phyloP scores from a whole-genome alignment of 352 stramenopile genomes.

The Globisporangium nodosum region DNA sequence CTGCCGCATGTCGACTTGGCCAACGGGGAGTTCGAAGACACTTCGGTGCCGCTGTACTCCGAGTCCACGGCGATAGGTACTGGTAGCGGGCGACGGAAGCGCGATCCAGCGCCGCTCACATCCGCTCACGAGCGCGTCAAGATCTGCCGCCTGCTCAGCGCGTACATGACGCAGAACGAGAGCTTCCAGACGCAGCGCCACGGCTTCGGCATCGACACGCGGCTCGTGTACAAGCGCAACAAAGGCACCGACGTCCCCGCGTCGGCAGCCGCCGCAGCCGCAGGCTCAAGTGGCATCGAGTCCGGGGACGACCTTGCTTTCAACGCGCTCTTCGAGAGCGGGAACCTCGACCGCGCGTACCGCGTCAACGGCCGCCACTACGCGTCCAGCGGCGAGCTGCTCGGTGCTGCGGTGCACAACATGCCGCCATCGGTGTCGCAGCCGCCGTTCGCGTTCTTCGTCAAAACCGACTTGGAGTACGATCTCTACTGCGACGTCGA shows the following conservation, averaged over 20 bases:
- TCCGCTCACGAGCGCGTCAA: conserved; percentile 18
- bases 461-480: conserved; percentile 57
- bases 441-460: conserved; percentile 48
- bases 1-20: conserved; percentile 39
- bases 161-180: conserved; percentile 75
- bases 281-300: background rate
- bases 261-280: background rate
- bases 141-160: conserved; percentile 39
- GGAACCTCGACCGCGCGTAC: conserved; percentile 69
- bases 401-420: conserved; percentile 3
- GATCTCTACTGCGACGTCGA: conserved; percentile 73
- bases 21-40: conserved; percentile 28
- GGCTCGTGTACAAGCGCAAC: conserved; percentile 61
- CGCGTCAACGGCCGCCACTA: conserved; percentile 55
- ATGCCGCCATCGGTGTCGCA: conserved; percentile 8
- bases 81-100: conserved; percentile 3
- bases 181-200: conserved; percentile 50
- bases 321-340: conserved; percentile 66
- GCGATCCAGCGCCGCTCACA: background rate
- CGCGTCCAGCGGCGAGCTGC: conserved; percentile 32
- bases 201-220: conserved; percentile 48
- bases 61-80: background rate
- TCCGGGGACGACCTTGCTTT: conserved; percentile 43
- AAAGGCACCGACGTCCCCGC: conserved; percentile 25
- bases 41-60: background rate